Evolutionary conservation across 371 early-diverging fungal species (phyloP).

Genomic region (Apophysomyces trapeziformis): DNA sequence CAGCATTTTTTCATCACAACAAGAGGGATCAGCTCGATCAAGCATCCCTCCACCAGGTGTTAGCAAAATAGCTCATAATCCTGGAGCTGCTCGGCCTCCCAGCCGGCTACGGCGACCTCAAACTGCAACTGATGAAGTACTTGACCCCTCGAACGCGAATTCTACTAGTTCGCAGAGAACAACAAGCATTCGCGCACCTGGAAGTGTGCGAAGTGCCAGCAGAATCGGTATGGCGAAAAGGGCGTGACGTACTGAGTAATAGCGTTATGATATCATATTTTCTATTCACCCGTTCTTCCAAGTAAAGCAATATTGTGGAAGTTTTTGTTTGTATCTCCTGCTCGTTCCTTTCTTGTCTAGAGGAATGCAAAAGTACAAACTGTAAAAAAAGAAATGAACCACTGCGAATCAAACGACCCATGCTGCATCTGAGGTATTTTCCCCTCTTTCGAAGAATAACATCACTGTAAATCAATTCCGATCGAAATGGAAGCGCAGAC

Average conservation of each 20-base stretch:
- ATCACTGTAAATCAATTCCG: too few species aligned
- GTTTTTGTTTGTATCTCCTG: constrained; percentile 4
- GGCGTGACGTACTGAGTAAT: not conserved
- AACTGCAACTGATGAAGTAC: not conserved
- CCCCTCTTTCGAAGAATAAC: too few species aligned
- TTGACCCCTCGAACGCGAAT: too few species aligned
- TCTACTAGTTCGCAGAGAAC: not conserved
- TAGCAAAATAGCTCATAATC: not conserved
- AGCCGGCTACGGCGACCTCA: constrained; percentile 4
- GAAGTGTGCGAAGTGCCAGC: not conserved
- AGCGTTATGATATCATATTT: not conserved
- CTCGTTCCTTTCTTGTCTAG: not conserved
- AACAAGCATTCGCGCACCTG: not conserved
- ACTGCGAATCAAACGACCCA: too few species aligned
- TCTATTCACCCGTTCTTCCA: constrained; percentile 2
- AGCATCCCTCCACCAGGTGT: not conserved
- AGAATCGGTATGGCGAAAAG: constrained; percentile 8
- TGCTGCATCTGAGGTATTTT: too few species aligned
- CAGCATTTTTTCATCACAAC: constrained; percentile 3
- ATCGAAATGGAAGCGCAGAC: too few species aligned
- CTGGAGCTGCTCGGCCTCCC: not conserved
- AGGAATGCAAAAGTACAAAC: not conserved
- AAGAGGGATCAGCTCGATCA: not conserved
- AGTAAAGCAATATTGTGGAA: not conserved
- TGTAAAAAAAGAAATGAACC: too few species aligned